phyloP scores from a whole-genome alignment of 495 filamentous ascomycete species.

The Penicillium arizonense region DNA sequence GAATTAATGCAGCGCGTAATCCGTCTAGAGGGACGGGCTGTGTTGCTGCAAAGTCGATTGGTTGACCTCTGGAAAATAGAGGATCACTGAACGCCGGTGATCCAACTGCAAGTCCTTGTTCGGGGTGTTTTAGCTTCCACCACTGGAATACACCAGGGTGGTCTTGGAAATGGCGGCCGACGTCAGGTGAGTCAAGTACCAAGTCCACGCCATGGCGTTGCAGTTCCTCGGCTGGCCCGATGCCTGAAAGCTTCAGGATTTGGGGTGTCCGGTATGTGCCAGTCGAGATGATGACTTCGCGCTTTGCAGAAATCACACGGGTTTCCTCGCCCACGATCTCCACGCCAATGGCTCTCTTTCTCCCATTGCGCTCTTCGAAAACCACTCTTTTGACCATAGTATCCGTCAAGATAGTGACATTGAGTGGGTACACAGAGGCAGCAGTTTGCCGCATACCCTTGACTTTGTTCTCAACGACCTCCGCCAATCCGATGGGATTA shows the following conservation, averaged over 20 bases:
- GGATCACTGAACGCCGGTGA: slow-evolving; percentile 25
- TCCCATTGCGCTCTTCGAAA: slow-evolving; percentile 13
- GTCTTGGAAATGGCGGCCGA: too few species aligned
- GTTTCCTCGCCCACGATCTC: slow-evolving; percentile 24
- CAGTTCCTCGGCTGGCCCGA: slow-evolving; percentile 15
- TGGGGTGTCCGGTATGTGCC: slow-evolving; percentile 33
- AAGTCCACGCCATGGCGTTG: too few species aligned
- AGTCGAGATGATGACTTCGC: slow-evolving; percentile 32
- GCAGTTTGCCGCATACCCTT: slow-evolving; percentile 36
- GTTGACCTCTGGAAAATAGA: slow-evolving; percentile 18
- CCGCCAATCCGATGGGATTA: slow-evolving; percentile 25
- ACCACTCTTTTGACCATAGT: slow-evolving; percentile 23
- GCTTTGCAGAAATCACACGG: slow-evolving; percentile 14
- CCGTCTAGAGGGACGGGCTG: neutral
- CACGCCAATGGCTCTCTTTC: slow-evolving; percentile 20
- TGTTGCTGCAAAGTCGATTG: slow-evolving; percentile 20
- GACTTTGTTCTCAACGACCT: slow-evolving; percentile 30
- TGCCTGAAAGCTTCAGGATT: slow-evolving; percentile 37
- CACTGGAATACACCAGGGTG: too few species aligned
- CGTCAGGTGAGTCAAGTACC: too few species aligned
- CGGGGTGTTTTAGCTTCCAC: slow-evolving; percentile 36
- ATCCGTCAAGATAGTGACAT: slow-evolving; percentile 27
- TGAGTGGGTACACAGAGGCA: slow-evolving; percentile 26
- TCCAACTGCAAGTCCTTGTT: slow-evolving; percentile 29
- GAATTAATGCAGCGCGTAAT: too few species aligned